Evolutionary conservation across 2,329 filamentous ascomycete species (phyloP), one percentile per base, ranked within the genome.

Genomic region (Colletotrichum acutatum): DNA sequence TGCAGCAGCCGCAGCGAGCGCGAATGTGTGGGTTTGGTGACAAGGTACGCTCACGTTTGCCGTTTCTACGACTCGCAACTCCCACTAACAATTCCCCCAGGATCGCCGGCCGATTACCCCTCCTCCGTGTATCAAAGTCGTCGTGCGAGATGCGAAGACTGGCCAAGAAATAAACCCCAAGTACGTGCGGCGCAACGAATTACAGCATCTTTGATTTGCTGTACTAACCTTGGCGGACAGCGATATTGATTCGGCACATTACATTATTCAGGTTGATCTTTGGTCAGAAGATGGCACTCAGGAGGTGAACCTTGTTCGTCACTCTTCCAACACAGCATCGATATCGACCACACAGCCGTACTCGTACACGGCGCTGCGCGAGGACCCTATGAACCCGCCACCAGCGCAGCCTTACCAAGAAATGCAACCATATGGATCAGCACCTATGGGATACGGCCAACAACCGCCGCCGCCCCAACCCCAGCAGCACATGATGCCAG

Each of bases 1-100:
- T 94, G 76, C 97, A 99, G 85, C 95, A 98, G 82, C 97, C 97
- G 63, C 89, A 94, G 78, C 91, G 97, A 78, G 97, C 97, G 76
- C 94, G 97, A 74, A 98, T 98, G 97, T 99, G 97, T 85, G 97
- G 97, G 8, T 99, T 98, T 84, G 97, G 97, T 75, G 97, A 99
- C 86, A 99, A 98, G 89, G 94, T 97, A 30, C 22, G 59, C 57
- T 12, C 19, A 54, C 59, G 24, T 12, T 22, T 4, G 22, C 42
- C 24, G 24, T 16, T 46, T 42, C 62, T 34, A 9, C 24, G 7
- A 24, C 5, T 46, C 30, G 49, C 28, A 8, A 34, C 46, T 46
- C 56, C 62, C 56, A 74, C 74, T 72, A 70, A 77, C 60, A 22
- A 54, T 28, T 52, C 37, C 28, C 64, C 68, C 78, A 97, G 94